Evolutionary conservation across 495 filamentous ascomycete species (phyloP).

Genomic region (Penicillium mononematosum): DNA sequence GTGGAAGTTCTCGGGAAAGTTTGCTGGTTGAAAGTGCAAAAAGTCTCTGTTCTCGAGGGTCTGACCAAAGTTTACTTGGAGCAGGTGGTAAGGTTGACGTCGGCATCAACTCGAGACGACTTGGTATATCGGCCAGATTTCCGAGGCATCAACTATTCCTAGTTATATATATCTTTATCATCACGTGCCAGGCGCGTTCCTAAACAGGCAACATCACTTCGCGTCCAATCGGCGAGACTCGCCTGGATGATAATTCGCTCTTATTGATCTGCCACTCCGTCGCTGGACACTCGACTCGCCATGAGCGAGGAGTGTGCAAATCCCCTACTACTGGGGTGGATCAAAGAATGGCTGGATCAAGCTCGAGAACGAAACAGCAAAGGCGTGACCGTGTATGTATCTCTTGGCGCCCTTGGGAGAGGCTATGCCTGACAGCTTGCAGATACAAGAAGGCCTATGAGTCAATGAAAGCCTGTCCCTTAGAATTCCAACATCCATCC

Average conservation of each 20-base stretch:
- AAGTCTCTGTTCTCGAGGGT: too few species aligned
- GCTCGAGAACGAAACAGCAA: constrained; percentile 71
- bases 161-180: constrained; percentile 18
- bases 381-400: constrained; percentile 56
- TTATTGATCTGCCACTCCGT: constrained; percentile 6
- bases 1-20: too few species aligned
- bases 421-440: constrained; percentile 15
- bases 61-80: too few species aligned
- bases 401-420: neutral
- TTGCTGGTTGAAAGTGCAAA: too few species aligned
- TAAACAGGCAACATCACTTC: constrained; percentile 24
- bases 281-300: constrained; percentile 2
- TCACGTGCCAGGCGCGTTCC: constrained; percentile 24
- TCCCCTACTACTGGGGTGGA: constrained; percentile 70
- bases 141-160: neutral
- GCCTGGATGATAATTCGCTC: constrained; percentile 1
- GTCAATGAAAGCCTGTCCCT: constrained; percentile 75
- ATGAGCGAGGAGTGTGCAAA: constrained; percentile 62
- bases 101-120: too few species aligned
- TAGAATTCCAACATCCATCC: constrained; percentile 71
- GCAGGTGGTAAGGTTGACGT: too few species aligned
- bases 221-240: constrained; percentile 13
- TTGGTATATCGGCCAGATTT: neutral
- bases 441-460: constrained; percentile 79
- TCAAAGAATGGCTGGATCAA: constrained; percentile 77